A percentile compares a stretch with the other conserved stretches of the same genome.
phyloP scores from a whole-genome alignment of 768 basidiomycete genomes.

The Clitopilus hobsonii region DNA sequence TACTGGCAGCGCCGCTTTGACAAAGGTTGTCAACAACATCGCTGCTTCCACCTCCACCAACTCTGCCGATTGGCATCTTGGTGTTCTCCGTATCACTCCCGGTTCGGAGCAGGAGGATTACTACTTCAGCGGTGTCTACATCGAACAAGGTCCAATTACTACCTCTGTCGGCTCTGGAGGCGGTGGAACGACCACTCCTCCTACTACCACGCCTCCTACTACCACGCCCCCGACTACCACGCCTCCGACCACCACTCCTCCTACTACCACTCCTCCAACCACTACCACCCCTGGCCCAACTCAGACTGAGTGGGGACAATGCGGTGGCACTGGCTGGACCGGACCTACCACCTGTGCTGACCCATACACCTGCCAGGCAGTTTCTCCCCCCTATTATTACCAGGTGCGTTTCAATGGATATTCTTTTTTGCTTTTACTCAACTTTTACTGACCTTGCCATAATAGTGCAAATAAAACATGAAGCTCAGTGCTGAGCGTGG shows the following conservation, averaged over 20 bases:
- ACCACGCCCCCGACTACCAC: conserved; percentile 18
- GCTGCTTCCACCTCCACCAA: conserved; percentile 51
- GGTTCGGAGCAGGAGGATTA: conserved; percentile 45
- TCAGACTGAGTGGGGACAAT: conserved; percentile 47
- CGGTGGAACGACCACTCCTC: conserved; percentile 12
- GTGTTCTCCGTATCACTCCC: conserved; percentile 52
- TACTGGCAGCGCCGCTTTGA: conserved; percentile 41
- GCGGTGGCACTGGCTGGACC: conserved; percentile 43
- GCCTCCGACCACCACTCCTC: conserved; percentile 14
- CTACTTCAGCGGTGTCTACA: conserved; percentile 58
- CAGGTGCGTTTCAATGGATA: conserved; percentile 32
- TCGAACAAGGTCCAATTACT: conserved; percentile 53
- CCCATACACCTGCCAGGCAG: conserved; percentile 37
- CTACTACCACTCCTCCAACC: too few species aligned
- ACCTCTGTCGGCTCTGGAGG: conserved; percentile 36
- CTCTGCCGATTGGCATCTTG: conserved; percentile 58
- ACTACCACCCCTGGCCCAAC: conserved; percentile 30
- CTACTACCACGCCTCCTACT: conserved; percentile 18
- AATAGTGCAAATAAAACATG: too few species aligned
- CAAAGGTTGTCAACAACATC: conserved; percentile 43
- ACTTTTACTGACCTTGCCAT: too few species aligned
- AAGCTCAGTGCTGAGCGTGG: too few species aligned
- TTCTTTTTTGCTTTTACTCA: too few species aligned
- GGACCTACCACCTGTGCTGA: conserved; percentile 42
- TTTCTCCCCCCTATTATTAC: conserved; percentile 50